phyloP scores from a whole-genome alignment of 768 basidiomycete genomes.

The Tulasnella sp. region DNA sequence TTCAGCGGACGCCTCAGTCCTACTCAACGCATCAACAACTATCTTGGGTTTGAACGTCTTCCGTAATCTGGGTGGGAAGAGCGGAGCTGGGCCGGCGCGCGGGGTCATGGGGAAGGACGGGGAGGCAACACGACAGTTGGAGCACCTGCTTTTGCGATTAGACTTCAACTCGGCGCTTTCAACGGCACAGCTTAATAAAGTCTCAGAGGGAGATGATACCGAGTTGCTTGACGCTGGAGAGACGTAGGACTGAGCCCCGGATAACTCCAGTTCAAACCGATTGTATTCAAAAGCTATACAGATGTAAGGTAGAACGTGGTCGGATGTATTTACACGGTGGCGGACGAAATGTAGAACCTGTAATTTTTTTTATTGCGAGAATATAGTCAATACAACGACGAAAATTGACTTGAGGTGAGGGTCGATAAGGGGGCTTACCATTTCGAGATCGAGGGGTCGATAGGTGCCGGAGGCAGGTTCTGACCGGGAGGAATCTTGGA shows the following conservation, averaged over 20 bases:
- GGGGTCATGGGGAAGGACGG: constrained; percentile 57
- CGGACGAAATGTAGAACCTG: constrained; percentile 86
- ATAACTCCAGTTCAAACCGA: not conserved
- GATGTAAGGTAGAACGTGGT: not conserved
- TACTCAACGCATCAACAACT: constrained; percentile 61
- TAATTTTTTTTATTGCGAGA: not conserved
- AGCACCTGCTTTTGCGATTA: constrained; percentile 75
- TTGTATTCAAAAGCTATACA: not conserved
- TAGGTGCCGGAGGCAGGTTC: constrained; percentile 79
- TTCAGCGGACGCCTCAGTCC: constrained; percentile 70
- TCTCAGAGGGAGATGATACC: not conserved
- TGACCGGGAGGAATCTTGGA: constrained; percentile 73
- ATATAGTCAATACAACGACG: not conserved
- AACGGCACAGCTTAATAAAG: constrained; percentile 35
- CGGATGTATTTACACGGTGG: constrained; percentile 58
- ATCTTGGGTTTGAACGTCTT: constrained; percentile 54
- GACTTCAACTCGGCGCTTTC: constrained; percentile 67
- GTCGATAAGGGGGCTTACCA: constrained; percentile 52
- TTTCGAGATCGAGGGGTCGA: constrained; percentile 89
- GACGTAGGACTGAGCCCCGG: not conserved
- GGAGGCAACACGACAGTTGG: constrained; percentile 76
- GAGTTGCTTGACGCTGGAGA: not conserved
- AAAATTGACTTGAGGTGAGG: not conserved
- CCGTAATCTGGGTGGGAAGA: constrained; percentile 55
- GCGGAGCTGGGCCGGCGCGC: constrained; percentile 44